Percentiles rank a stretch among this genome's conserved stretches.
phyloP scores from a whole-genome alignment of 371 early-diverging fungal genomes.

The Mortierella sp. region DNA sequence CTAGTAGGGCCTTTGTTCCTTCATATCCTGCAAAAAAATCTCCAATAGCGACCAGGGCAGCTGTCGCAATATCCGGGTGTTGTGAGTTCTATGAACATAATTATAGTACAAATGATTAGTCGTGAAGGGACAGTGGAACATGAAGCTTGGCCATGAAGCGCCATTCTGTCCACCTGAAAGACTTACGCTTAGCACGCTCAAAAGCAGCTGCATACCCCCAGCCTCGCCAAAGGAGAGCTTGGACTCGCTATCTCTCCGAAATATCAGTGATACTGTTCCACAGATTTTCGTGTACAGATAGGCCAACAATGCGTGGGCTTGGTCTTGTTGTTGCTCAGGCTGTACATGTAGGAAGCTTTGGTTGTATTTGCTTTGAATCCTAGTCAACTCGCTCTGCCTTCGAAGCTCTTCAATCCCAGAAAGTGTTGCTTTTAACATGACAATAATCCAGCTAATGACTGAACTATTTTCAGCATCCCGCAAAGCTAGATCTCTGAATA shows the following conservation, averaged over 20 bases:
- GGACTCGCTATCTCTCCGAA: slow-evolving; percentile 33
- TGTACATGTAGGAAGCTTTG: slow-evolving; percentile 33
- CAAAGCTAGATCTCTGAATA: slow-evolving; percentile 49
- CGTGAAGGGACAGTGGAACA: neutral
- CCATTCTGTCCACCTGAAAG: neutral
- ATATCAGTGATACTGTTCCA: slow-evolving; percentile 42
- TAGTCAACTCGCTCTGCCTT: slow-evolving; percentile 31
- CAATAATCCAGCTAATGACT: slow-evolving; percentile 39
- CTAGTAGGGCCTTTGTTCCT: slow-evolving; percentile 52
- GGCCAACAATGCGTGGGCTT: slow-evolving; percentile 45
- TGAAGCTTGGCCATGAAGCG: too few species aligned
- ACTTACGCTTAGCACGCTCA: slow-evolving; percentile 53
- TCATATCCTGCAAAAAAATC: slow-evolving; percentile 60
- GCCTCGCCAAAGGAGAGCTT: slow-evolving; percentile 51
- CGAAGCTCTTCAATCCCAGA: slow-evolving; percentile 52
- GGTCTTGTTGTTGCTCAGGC: slow-evolving; percentile 42
- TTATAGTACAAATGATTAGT: neutral
- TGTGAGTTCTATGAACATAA: slow-evolving; percentile 37
- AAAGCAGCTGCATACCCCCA: slow-evolving; percentile 49
- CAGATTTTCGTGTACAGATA: slow-evolving; percentile 55
- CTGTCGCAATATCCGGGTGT: slow-evolving; percentile 58
- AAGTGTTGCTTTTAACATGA: slow-evolving; percentile 50
- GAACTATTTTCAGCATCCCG: slow-evolving; percentile 30
- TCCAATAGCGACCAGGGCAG: slow-evolving; percentile 58
- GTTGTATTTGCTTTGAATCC: slow-evolving; percentile 19